Percentiles rank a stretch among this genome's conserved stretches.
Evolutionary conservation across 2,329 filamentous ascomycete genomes (phyloP).

Genomic region (Allantophomopsis lycopodina): DNA sequence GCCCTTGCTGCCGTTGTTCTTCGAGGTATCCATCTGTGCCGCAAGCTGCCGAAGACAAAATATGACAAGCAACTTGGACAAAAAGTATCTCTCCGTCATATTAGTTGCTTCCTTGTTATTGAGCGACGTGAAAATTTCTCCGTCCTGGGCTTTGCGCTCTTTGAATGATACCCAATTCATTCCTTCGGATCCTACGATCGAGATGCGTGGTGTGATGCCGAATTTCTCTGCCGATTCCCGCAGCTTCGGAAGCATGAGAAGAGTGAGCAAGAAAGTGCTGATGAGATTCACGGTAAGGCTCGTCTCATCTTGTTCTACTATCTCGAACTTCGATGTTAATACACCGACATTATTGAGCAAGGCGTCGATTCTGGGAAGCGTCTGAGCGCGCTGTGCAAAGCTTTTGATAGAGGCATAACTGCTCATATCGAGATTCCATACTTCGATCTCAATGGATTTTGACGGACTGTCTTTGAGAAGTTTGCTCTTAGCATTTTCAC

Average conservation of each 20-base stretch:
- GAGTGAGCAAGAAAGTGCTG: slow-evolving; percentile 27
- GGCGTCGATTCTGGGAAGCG: slow-evolving; percentile 2
- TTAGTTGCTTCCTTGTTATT: too few species aligned
- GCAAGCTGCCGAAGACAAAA: slow-evolving; percentile 10
- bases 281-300: slow-evolving; percentile 27
- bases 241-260: slow-evolving; percentile 17
- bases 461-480: too few species aligned
- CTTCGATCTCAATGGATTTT: neutral
- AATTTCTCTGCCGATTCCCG: too few species aligned
- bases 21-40: neutral
- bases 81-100: too few species aligned
- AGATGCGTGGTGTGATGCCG: too few species aligned
- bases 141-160: too few species aligned
- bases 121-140: too few species aligned
- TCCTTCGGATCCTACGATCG: too few species aligned
- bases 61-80: too few species aligned
- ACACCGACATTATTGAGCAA: slow-evolving; percentile 3
- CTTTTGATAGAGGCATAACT: slow-evolving; percentile 1
- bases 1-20: neutral
- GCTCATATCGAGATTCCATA: slow-evolving; percentile 4
- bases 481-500: too few species aligned
- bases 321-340: neutral
- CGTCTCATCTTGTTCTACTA: slow-evolving; percentile 22
- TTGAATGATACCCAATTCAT: too few species aligned
- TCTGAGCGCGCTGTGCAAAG: neutral